These are phyloP conservation scores for Colletotrichum orchidophilum DNA, from an alignment of 2,329 filamentous ascomycete species.

Conservation along the genomic window DNA sequence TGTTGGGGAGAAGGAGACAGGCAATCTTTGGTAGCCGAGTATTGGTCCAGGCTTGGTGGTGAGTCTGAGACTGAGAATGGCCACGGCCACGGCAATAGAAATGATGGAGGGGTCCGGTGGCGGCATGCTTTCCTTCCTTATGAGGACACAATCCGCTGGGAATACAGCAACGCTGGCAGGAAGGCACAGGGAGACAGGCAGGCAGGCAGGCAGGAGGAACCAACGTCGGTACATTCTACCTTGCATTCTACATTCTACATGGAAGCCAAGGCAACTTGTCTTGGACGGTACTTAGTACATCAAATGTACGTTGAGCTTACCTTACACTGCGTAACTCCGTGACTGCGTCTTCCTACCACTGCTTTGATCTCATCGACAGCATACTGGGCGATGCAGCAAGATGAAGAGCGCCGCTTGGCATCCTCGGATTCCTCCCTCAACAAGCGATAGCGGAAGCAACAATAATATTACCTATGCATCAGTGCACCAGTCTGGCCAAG, in stretches of 20 bases:
- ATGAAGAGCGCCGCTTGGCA: not conserved
- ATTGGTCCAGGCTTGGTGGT: not conserved
- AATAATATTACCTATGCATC: not conserved
- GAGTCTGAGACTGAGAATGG: not conserved
- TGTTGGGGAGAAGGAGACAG: constrained; percentile 1
- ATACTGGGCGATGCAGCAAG: not conserved
- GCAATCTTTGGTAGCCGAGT: not conserved
- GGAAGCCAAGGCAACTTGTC: not conserved
- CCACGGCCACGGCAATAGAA: not conserved
- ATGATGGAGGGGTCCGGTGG: not conserved
- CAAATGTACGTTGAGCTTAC: too few relatives aligned
- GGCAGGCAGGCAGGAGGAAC: not conserved
- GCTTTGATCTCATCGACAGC: not conserved
- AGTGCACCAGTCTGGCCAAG: constrained; percentile 14
- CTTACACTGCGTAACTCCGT: not conserved
- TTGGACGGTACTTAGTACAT: not conserved
- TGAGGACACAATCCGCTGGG: not conserved
- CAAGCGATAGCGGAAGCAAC: not conserved
- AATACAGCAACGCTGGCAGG: not conserved
- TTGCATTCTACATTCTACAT: not conserved
- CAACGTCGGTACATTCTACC: not conserved
- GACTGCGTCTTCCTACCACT: not conserved
- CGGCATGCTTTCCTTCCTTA: constrained; percentile 7
- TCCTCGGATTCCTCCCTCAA: not conserved
- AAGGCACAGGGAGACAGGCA: too few relatives aligned